Evolutionary conservation across 345 rosid genomes (phyloP).

Genomic region (Sisymbrium irio): DNA sequence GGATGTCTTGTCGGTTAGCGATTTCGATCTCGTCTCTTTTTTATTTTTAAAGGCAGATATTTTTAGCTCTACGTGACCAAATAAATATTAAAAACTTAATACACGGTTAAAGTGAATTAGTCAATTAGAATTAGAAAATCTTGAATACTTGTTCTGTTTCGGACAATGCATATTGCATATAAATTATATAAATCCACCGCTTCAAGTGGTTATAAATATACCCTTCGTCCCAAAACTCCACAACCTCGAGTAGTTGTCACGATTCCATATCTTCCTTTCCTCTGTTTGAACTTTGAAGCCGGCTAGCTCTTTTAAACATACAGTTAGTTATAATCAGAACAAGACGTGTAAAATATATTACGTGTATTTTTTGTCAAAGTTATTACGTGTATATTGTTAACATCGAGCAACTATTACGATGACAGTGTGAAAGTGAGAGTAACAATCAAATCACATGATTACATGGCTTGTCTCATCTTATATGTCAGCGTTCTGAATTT

Average conservation of each 20-base stretch:
- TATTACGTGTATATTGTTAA: not conserved
- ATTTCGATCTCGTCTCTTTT: not conserved
- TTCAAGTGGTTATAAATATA: not conserved
- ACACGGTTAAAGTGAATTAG: not conserved
- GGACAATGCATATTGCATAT: not conserved
- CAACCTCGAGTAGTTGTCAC: conserved; percentile 15
- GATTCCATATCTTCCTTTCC: not conserved
- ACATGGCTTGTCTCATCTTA: conserved; percentile 1
- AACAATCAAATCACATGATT: conserved; percentile 1
- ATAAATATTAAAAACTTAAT: not conserved
- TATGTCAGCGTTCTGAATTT: not conserved
- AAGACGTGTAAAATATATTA: not conserved
- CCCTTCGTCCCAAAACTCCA: not conserved
- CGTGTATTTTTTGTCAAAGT: not conserved
- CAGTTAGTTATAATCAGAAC: not conserved
- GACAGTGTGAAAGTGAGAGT: not conserved
- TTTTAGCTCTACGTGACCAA: not conserved
- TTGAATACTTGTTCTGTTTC: not conserved
- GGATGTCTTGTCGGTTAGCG: conserved; percentile 18
- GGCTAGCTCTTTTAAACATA: not conserved
- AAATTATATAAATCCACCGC: not conserved
- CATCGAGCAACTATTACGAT: not conserved
- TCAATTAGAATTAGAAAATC: not conserved
- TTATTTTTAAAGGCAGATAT: not conserved
- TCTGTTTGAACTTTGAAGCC: conserved; percentile 11